Evolutionary conservation across 371 early-diverging fungal genomes (phyloP).

Genomic region (Mucor mucedo): DNA sequence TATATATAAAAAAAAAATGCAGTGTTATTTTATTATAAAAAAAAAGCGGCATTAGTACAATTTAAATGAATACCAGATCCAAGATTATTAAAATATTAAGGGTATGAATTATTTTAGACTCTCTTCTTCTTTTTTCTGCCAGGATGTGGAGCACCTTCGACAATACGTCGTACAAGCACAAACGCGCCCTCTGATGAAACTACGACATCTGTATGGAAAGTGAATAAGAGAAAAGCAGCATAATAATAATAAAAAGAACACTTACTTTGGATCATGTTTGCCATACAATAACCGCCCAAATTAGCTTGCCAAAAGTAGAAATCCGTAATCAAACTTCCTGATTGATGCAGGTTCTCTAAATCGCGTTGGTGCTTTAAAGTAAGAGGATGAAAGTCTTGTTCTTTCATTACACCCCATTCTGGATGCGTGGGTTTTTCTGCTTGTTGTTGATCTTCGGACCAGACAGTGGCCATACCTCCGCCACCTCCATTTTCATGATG

Average conservation of each 20-base stretch:
- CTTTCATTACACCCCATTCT: slow-evolving; percentile 55
- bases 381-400: slow-evolving; percentile 52
- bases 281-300: slow-evolving; percentile 57
- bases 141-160: slow-evolving; percentile 54
- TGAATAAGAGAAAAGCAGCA: too few species aligned
- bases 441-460: slow-evolving; percentile 13
- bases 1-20: background rate
- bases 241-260: background rate
- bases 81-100: background rate
- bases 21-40: background rate
- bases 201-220: slow-evolving; percentile 33
- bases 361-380: slow-evolving; percentile 52
- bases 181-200: slow-evolving; percentile 47
- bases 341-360: slow-evolving; percentile 41
- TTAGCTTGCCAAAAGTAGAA: slow-evolving; percentile 61
- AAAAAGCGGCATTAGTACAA: background rate
- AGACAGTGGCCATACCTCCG: slow-evolving; percentile 17
- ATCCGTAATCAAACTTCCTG: slow-evolving; percentile 35
- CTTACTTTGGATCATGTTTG: slow-evolving; percentile 53
- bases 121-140: slow-evolving; percentile 49
- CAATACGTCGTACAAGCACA: slow-evolving; percentile 45
- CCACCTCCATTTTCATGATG: background rate
- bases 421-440: slow-evolving; percentile 31
- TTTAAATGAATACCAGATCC: slow-evolving; percentile 1
- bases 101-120: slow-evolving; percentile 2